Evolutionary conservation across 352 stramenopile species (phyloP).

Genomic region (Pythium rhizo-oryzae): DNA sequence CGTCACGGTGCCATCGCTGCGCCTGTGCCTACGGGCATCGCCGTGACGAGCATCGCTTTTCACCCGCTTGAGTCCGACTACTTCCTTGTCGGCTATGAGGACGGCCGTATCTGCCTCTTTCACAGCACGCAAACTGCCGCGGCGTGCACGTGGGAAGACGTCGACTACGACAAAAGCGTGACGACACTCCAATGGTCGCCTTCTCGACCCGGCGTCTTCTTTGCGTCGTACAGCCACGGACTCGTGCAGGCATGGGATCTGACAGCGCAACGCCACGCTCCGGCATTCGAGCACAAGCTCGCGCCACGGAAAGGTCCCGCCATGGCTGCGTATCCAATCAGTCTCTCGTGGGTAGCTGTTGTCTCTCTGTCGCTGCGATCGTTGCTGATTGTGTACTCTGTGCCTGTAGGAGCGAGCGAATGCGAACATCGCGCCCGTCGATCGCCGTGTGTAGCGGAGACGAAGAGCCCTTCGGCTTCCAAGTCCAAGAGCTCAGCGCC

Average conservation of each 20-base stretch:
- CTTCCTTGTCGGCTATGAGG: constrained; percentile 69
- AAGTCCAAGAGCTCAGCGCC: constrained; percentile 29
- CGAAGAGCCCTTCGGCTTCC: constrained; percentile 33
- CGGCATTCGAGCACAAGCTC: constrained; percentile 40
- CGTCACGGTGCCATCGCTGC: background rate
- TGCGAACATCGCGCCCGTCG: constrained; percentile 48
- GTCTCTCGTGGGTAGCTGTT: constrained; percentile 37
- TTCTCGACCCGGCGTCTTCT: constrained; percentile 55
- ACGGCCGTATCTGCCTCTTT: constrained; percentile 61
- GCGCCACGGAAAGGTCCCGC: constrained; percentile 19
- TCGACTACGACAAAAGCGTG: constrained; percentile 43
- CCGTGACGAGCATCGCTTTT: constrained; percentile 52
- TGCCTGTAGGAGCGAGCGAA: constrained; percentile 44
- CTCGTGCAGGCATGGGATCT: constrained; percentile 60
- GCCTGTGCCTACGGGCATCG: constrained; percentile 13
- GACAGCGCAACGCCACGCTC: constrained; percentile 38
- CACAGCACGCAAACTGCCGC: constrained; percentile 36
- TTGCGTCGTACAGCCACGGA: constrained; percentile 51
- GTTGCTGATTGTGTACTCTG: constrained; percentile 3
- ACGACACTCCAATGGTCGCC: constrained; percentile 54
- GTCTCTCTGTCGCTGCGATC: background rate
- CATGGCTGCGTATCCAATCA: constrained; percentile 17
- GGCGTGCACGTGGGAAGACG: constrained; percentile 61
- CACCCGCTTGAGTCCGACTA: constrained; percentile 50
- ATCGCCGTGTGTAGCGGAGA: constrained; percentile 37